phyloP scores from a whole-genome alignment of 2,329 filamentous ascomycete genomes.

The Fusarium armeniacum region DNA sequence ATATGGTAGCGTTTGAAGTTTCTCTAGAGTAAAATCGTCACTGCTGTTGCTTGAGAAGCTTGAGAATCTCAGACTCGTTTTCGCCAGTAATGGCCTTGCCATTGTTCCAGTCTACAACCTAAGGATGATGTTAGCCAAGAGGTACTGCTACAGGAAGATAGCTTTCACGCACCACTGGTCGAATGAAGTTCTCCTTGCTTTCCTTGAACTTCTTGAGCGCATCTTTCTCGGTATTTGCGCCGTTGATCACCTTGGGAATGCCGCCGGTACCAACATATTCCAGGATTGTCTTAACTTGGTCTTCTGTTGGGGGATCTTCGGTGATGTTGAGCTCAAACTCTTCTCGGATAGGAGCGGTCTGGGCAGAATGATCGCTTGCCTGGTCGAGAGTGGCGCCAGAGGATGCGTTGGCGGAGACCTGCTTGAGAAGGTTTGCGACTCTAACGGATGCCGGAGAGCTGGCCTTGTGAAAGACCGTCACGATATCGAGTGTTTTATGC shows the following conservation, averaged over 20 bases:
- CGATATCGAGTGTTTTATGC: constrained; percentile 87
- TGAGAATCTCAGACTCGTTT: constrained; percentile 89
- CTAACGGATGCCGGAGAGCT: constrained; percentile 78
- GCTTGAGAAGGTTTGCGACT: constrained; percentile 82
- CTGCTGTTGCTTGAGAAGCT: constrained; percentile 75
- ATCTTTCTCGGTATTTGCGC: constrained; percentile 80
- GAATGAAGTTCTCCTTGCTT: constrained; percentile 75
- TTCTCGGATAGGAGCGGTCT: constrained; percentile 67
- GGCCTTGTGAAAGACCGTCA: constrained; percentile 96
- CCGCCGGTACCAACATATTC: constrained; percentile 80
- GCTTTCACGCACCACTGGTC: constrained; percentile 76
- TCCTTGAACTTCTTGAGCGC: constrained; percentile 84
- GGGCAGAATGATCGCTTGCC: constrained; percentile 77
- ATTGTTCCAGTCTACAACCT: constrained; percentile 92
- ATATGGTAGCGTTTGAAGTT: constrained; percentile 30
- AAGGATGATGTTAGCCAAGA: constrained; percentile 20
- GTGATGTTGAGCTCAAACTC: constrained; percentile 91
- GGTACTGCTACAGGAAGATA: background rate
- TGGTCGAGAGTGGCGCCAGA: constrained; percentile 80
- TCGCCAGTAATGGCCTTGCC: constrained; percentile 84
- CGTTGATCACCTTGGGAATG: constrained; percentile 75
- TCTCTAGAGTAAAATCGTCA: constrained; percentile 39
- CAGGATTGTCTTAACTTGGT: constrained; percentile 86
- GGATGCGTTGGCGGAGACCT: constrained; percentile 78
- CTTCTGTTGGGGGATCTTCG: constrained; percentile 81